Evolutionary conservation across 306 rosid genomes (phyloP), one percentile per base, ranked within the genome.

Genomic region (Potentilla sterilis): DNA sequence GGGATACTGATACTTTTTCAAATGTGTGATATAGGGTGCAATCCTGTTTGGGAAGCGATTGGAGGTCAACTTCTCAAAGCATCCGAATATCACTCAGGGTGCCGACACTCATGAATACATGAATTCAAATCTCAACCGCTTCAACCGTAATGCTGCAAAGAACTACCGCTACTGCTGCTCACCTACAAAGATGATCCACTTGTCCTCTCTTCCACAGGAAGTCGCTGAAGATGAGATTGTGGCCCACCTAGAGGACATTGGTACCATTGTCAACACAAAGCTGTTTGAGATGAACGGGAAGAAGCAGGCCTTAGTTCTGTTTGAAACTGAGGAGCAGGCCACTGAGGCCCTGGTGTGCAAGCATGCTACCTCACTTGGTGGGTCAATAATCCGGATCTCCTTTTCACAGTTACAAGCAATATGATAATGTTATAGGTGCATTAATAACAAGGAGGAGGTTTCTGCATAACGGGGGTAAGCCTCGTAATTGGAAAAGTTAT

Each of bases 111-210:
- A 86, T 0, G 99, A 96, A 80, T 96, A 92, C 49, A 22, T 82
- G 65, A 96, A 90, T 80, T 92, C 99, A 59, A 92, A 92, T 82
- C 99, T 96, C 82, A 96, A 96, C 69, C 98, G 98, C 22, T 96
- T 96, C 86, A 92, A 96, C 75, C 99, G 99, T 1, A 96, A 96
- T 73, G 99, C 99, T 70, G 98, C 97, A 22, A 96, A 96, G 83
- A 96, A 96, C 91, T 96, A 96, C 75, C 92, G 97, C 19, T 96
- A 92, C 48, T 96, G 99, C 89, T 96, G 99, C 87, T 92, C 99
- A 0, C 99, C 99, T 0, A 96, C 99, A 42, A 92, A 88, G 85
- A 96, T 89, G 83, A 89, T 96, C 73, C 99, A 96, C 78, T 68
- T 96, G 76, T 96, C 99, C n/a, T 90, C 96, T 64, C 97, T 96